These are phyloP conservation scores for Colletotrichum higginsianum DNA, from an alignment of 2,329 filamentous ascomycete species.

Conservation along the genomic window DNA sequence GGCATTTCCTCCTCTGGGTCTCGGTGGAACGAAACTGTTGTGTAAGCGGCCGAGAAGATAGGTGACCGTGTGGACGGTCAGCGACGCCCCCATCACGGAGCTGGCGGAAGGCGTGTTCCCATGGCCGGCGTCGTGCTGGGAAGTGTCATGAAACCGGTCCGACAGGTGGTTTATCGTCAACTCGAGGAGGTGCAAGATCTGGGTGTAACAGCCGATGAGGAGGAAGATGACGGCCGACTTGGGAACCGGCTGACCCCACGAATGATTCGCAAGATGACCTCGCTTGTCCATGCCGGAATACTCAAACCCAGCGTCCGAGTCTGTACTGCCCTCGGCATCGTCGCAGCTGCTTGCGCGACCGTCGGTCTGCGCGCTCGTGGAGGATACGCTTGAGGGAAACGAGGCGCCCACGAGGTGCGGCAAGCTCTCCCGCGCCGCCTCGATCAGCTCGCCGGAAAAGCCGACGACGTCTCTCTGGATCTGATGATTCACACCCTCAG, in stretches of 20 bases:
- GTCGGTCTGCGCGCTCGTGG: background rate
- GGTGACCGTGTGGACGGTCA: background rate
- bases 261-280: background rate
- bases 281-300: background rate
- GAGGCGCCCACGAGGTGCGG: background rate
- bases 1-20: background rate
- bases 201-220: background rate
- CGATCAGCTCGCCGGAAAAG: conserved; percentile 1
- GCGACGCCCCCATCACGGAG: background rate
- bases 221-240: background rate
- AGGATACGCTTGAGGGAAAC: background rate
- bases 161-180: background rate
- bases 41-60: background rate
- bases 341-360: background rate
- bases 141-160: background rate
- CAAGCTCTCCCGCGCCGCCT: background rate
- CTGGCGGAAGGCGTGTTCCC: background rate
- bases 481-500: background rate
- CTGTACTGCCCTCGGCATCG: background rate
- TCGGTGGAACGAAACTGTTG: background rate
- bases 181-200: background rate
- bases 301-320: background rate
- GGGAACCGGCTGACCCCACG: background rate
- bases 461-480: conserved; percentile 1
- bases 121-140: background rate